Conservation (phyloP, 176 grass and related monocot genomes). For the maize (Zea mays) region Zm-B73-REFERENCE-NAM-5.0 NC_050096.1:79457501-79458000, state of each 20-base stretch:
- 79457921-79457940: neutral
- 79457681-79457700: too few species aligned
- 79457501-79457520: too few species aligned
- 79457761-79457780: neutral
- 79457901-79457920: neutral
- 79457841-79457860: neutral
- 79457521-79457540: too few species aligned
- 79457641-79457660: too few species aligned
- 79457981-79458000: neutral
- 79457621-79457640: too few species aligned
- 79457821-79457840: neutral
- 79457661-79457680: too few species aligned
- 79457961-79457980: neutral
- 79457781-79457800: neutral
- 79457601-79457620: too few species aligned
- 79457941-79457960: neutral
- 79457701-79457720: too few species aligned
- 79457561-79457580: too few species aligned
- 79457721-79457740: too few species aligned
- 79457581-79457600: too few species aligned
- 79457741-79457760: neutral
- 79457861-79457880: neutral
- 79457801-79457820: neutral
- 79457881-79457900: neutral
- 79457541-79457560: too few species aligned